Conservation (phyloP, 768 basidiomycete species). For the Phanerochaete sordida region DNA sequence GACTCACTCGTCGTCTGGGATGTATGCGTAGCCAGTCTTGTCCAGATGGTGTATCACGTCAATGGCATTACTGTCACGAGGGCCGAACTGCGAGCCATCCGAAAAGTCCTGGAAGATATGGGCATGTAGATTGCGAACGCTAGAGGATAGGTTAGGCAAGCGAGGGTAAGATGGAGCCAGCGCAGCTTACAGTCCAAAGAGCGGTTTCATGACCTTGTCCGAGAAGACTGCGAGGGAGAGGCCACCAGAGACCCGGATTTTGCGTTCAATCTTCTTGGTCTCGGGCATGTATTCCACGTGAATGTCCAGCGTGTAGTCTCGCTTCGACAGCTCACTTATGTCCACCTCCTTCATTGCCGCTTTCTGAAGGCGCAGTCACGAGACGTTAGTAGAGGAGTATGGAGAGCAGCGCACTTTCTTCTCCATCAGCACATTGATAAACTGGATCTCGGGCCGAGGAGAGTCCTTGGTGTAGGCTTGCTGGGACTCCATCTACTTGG, state of each 20-base stretch:
- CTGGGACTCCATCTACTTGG: not conserved
- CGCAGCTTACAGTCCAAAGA: slow-evolving; percentile 6
- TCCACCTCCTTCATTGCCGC: not conserved
- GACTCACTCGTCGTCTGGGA: slow-evolving; percentile 6
- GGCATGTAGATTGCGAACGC: slow-evolving; percentile 9
- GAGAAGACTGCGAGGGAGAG: slow-evolving; percentile 4
- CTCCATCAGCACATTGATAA: slow-evolving; percentile 1
- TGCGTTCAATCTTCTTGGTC: not conserved
- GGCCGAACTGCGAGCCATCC: slow-evolving; percentile 9
- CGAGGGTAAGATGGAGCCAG: not conserved
- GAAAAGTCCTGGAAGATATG: slow-evolving; percentile 6
- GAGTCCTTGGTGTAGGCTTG: not conserved
- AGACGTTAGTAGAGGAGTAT: not conserved
- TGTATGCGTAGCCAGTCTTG: slow-evolving; percentile 7
- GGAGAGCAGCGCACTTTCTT: slow-evolving; percentile 2
- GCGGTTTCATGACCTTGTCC: slow-evolving; percentile 10
- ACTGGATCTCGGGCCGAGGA: not conserved
- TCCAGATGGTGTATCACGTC: slow-evolving; percentile 12
- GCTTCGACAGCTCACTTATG: not conserved
- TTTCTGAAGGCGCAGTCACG: not conserved
- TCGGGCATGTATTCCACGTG: not conserved
- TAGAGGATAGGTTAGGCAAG: not conserved
- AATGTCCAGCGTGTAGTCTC: slow-evolving; percentile 5
- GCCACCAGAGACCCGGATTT: slow-evolving; percentile 6
- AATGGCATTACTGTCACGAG: slow-evolving; percentile 2